Evolutionary conservation across 176 grass and related monocot genomes (phyloP).

Genomic region (Carex littledalei): DNA sequence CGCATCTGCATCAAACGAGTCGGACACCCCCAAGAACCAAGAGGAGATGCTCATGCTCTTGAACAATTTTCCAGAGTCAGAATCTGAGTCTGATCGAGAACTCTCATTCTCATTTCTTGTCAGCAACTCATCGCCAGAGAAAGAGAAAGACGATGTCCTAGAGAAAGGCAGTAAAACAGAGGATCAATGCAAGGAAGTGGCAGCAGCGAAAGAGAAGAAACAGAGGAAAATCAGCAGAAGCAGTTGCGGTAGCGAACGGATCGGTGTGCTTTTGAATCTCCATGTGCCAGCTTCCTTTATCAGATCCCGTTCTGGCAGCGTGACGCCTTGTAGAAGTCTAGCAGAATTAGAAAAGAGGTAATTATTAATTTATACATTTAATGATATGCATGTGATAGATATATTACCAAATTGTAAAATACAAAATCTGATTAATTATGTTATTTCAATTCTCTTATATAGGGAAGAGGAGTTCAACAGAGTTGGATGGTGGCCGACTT

Average conservation of each 20-base stretch:
- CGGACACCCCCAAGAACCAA: neutral
- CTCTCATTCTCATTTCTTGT: conserved; percentile 30
- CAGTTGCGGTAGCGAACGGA: neutral
- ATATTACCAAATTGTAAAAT: neutral
- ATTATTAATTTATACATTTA: neutral
- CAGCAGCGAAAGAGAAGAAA: neutral
- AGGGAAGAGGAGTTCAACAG: conserved; percentile 8
- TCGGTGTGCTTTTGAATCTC: conserved; percentile 32
- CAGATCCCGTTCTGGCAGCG: neutral
- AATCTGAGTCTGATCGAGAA: conserved; percentile 25
- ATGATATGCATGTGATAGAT: neutral
- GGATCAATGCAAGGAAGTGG: neutral
- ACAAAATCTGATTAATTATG: neutral
- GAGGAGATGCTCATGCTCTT: conserved; percentile 23
- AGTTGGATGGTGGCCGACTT: conserved; percentile 5
- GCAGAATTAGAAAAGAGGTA: conserved; percentile 28
- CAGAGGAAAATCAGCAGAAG: conserved; percentile 6
- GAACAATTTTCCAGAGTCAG: conserved; percentile 7
- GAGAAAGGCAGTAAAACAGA: neutral
- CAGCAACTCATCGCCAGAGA: neutral
- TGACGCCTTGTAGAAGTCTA: neutral
- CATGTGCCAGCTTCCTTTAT: conserved; percentile 2
- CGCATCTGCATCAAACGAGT: neutral
- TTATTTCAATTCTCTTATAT: neutral
- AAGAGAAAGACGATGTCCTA: neutral